Percentiles rank a stretch among this genome's conserved stretches.
These are phyloP conservation scores for Sisymbrium irio DNA, from an alignment of 345 rosid genomes.

Conservation along the genomic window DNA sequence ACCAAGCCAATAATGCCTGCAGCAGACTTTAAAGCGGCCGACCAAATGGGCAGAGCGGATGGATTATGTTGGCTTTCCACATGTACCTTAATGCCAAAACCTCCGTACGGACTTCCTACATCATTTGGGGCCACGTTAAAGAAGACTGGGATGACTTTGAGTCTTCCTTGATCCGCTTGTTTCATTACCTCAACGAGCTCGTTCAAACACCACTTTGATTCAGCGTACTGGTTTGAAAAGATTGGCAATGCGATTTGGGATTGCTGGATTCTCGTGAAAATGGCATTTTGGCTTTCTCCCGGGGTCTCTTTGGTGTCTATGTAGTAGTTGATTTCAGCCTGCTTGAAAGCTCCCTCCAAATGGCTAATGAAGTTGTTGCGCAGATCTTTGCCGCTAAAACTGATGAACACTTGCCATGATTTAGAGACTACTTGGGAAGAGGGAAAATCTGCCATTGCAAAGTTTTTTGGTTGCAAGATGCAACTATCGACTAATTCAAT, in stretches of 20 bases:
- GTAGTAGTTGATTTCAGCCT: neutral
- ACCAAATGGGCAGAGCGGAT: neutral
- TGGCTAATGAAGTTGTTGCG: neutral
- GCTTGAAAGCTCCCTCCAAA: neutral
- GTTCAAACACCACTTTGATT: conserved; percentile 1
- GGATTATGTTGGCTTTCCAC: neutral
- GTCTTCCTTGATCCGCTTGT: neutral
- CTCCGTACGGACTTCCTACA: neutral
- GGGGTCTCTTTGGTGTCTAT: neutral
- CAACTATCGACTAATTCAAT: neutral
- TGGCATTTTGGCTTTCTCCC: neutral
- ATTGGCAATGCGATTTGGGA: neutral
- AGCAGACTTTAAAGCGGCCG: neutral
- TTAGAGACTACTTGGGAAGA: neutral
- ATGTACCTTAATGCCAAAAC: neutral
- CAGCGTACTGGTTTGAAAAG: neutral
- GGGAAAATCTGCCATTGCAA: neutral
- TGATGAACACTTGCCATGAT: conserved; percentile 16
- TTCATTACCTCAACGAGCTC: neutral
- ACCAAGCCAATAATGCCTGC: neutral
- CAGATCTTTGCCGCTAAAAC: neutral
- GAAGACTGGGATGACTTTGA: neutral
- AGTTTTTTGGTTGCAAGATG: neutral
- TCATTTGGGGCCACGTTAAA: neutral
- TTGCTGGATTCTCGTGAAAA: neutral